Percentiles rank a stretch among this genome's conserved stretches.
Conservation (phyloP, 78 protist genomes). For the Protostelium mycophagum region DNA sequence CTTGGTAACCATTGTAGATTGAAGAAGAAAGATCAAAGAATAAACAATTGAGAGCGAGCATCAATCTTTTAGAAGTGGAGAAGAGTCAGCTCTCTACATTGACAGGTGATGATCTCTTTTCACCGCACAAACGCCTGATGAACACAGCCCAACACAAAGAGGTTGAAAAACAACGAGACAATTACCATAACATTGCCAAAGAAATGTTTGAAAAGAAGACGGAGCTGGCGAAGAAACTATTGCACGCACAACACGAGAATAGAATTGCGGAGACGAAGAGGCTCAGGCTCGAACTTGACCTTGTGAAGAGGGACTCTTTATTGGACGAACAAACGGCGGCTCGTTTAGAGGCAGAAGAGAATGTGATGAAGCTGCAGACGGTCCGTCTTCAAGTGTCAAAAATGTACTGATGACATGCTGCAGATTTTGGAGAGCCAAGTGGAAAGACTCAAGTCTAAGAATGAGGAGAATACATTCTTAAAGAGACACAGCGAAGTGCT, state of each 20-base stretch:
- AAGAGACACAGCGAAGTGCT: background rate
- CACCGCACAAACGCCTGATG: background rate
- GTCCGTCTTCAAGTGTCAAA: background rate
- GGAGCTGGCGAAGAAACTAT: background rate
- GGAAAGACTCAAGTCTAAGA: background rate
- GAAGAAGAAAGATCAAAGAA: background rate
- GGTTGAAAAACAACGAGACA: background rate
- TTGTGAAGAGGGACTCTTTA: background rate
- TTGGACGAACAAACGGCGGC: background rate
- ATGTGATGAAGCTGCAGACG: background rate
- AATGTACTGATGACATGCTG: background rate
- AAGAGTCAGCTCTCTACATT: too few species aligned
- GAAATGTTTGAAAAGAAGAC: background rate
- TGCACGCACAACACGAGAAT: background rate
- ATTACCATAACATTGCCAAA: background rate
- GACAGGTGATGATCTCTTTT: too few species aligned
- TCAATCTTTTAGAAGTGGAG: background rate
- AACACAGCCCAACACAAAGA: background rate
- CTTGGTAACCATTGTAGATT: background rate
- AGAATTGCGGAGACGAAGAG: background rate
- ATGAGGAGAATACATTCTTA: background rate
- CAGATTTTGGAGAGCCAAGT: background rate
- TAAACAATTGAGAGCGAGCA: background rate
- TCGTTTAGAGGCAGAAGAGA: background rate
- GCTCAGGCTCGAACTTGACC: background rate